A percentile compares a stretch with the other conserved stretches of the same genome.
phyloP scores from a whole-genome alignment of 116 monocot genomes.

The Papilionanthe hybrid region DNA sequence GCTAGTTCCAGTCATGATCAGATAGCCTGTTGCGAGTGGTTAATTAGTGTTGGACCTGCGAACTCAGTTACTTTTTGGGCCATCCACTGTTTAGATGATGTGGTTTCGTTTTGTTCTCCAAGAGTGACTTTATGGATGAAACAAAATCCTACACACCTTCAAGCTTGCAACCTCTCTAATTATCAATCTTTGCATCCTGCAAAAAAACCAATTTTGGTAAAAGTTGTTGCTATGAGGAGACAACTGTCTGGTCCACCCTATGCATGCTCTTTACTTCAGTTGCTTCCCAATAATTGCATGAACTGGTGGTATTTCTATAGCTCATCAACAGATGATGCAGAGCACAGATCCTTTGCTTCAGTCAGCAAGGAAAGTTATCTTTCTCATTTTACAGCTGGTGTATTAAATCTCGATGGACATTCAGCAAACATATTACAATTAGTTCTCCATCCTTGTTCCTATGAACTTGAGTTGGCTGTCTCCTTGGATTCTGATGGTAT shows the following conservation, averaged over 20 bases:
- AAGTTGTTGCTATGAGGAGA: constrained; percentile 52
- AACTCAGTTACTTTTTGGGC: constrained; percentile 64
- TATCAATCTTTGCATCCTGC: constrained; percentile 11
- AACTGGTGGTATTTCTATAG: constrained; percentile 46
- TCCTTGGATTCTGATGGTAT: constrained; percentile 74
- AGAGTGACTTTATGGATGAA: constrained; percentile 81
- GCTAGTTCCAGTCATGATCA: constrained; percentile 29
- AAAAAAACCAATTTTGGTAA: constrained; percentile 39
- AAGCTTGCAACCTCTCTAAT: constrained; percentile 8
- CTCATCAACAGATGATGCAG: constrained; percentile 13
- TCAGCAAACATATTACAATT: constrained; percentile 57
- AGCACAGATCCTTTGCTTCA: constrained; percentile 12
- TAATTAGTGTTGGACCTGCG: constrained; percentile 63
- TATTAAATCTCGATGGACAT: constrained; percentile 62
- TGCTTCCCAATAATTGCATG: constrained; percentile 55
- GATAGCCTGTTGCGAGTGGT: constrained; percentile 78
- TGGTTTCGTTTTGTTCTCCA: constrained; percentile 68
- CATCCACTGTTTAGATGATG: constrained; percentile 83
- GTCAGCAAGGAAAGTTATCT: constrained; percentile 24
- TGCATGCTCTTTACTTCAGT: constrained; percentile 68
- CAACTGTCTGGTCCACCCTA: constrained; percentile 51
- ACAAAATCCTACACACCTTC: constrained; percentile 31
- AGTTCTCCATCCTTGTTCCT: constrained; percentile 52
- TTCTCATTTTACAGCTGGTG: constrained; percentile 26
- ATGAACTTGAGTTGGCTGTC: constrained; percentile 55